Base-by-base conservation (phyloP, 208 protist species). In the Entamoeba moshkovskii region DNA sequence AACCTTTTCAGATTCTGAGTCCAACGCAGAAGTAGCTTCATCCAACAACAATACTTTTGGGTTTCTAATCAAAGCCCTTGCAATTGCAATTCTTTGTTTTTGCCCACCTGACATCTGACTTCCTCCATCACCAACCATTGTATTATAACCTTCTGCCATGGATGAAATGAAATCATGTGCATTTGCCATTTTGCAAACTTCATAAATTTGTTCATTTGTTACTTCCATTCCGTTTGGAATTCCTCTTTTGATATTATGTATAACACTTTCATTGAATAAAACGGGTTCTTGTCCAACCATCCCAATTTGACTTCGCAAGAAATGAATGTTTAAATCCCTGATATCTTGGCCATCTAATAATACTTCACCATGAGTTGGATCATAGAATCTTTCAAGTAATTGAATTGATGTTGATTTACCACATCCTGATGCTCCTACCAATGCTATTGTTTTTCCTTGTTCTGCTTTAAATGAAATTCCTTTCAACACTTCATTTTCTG, bases 231-330 rank as follows among this genome's bases (percentile, higher is more conserved):
- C 59, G 3, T 33, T 73, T n/a, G 59, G 59, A 73, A 73, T 33
- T n/a, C 59, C 59, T 73, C 59, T 73, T 33, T 38, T 73, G 18
- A 73, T 73, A 73, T 73, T 73, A 38, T 73, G 6, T 6, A 73
- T 73, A 33, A 73, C 18, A 73, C 59, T 73, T 73, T 33, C 59
- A 73, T 2, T 29, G 95, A 99, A 99, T 13, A 99, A 96, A 29
- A 98, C 96, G 22, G 97, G 97, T 95, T 99, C 98, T 95, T 99
- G 98, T 38, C 97, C 97, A 45, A 99, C 97, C 29, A 99, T 3
- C 18, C 45, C 93, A 45, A 91, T 73, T 73, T 73, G 59, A 33
- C 18, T 73, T 33, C 59, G 3, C 18, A 73, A 33, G n/a, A 73
- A 73, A 3, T 73, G 25, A 33, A 73, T 33, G 59, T 73, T 33